Conservation (phyloP, 139 green algal genomes). For the Chloropicon primus region DNA sequence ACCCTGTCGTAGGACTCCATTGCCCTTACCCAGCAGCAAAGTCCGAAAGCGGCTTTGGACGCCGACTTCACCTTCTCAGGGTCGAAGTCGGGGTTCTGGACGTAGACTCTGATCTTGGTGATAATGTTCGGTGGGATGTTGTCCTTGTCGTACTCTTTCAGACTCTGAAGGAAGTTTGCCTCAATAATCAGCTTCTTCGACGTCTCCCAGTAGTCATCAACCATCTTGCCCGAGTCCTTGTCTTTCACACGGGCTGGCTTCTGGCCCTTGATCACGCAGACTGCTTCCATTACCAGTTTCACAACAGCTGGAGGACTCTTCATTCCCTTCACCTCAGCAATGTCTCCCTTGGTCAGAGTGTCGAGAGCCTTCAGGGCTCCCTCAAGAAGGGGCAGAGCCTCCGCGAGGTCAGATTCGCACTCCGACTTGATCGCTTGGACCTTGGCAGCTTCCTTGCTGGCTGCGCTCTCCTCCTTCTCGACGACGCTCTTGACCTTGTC, state of each 20-base stretch:
- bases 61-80: slow-evolving; percentile 41
- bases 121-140: slow-evolving; percentile 42
- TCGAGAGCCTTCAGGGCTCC: slow-evolving; percentile 32
- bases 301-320: slow-evolving; percentile 26
- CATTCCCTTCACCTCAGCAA: slow-evolving; percentile 35
- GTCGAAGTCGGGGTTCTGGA: slow-evolving; percentile 46
- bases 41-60: slow-evolving; percentile 45
- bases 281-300: slow-evolving; percentile 54
- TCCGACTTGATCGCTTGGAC: slow-evolving; percentile 25
- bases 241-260: slow-evolving; percentile 59
- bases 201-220: slow-evolving; percentile 65
- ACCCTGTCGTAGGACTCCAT: slow-evolving; percentile 45
- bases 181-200: slow-evolving; percentile 30
- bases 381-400: slow-evolving; percentile 30
- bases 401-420: slow-evolving; percentile 26
- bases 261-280: slow-evolving; percentile 62
- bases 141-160: slow-evolving; percentile 46
- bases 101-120: slow-evolving; percentile 46
- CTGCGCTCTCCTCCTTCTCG: slow-evolving; percentile 17
- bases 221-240: slow-evolving; percentile 43
- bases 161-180: slow-evolving; percentile 35
- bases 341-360: slow-evolving; percentile 33
- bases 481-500: slow-evolving; percentile 28
- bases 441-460: slow-evolving; percentile 8
- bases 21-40: slow-evolving; percentile 45